phyloP scores from a whole-genome alignment of 2,329 filamentous ascomycete genomes.

The Cladophialophora psammophila region DNA sequence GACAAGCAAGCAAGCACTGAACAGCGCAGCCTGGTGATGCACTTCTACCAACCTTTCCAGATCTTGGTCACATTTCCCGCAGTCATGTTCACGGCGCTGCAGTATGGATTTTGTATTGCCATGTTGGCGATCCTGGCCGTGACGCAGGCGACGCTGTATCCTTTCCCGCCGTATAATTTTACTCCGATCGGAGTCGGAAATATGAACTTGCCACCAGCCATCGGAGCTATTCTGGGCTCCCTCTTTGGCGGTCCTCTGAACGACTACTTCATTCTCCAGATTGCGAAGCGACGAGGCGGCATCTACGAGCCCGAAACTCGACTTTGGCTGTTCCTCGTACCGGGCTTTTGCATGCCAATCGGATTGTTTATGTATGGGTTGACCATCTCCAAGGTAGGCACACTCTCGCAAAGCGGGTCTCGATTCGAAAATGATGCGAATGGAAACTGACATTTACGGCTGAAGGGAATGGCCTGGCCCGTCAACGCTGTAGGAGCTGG shows the following conservation, averaged over 20 bases:
- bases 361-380: constrained; percentile 53
- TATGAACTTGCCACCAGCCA: constrained; percentile 47
- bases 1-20: constrained; percentile 34
- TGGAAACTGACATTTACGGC: neutral
- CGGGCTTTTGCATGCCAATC: constrained; percentile 45
- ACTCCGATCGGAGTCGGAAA: constrained; percentile 45
- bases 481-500: constrained; percentile 44
- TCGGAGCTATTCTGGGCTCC: constrained; percentile 51
- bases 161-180: constrained; percentile 47
- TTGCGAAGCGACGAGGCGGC: constrained; percentile 55
- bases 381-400: constrained; percentile 44
- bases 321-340: constrained; percentile 49
- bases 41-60: constrained; percentile 45
- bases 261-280: constrained; percentile 51
- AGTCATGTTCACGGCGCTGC: constrained; percentile 50
- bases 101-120: constrained; percentile 51
- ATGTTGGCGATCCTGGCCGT: constrained; percentile 47
- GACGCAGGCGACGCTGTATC: constrained; percentile 48
- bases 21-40: constrained; percentile 43
- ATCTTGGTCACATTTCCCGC: constrained; percentile 49
- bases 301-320: constrained; percentile 61
- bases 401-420: neutral
- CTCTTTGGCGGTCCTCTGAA: constrained; percentile 51
- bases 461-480: constrained; percentile 42
- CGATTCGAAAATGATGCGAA: neutral